Evolutionary conservation across 345 rosid genomes (phyloP), one percentile per base, ranked within the genome.

Genomic region (Salix purpurea): DNA sequence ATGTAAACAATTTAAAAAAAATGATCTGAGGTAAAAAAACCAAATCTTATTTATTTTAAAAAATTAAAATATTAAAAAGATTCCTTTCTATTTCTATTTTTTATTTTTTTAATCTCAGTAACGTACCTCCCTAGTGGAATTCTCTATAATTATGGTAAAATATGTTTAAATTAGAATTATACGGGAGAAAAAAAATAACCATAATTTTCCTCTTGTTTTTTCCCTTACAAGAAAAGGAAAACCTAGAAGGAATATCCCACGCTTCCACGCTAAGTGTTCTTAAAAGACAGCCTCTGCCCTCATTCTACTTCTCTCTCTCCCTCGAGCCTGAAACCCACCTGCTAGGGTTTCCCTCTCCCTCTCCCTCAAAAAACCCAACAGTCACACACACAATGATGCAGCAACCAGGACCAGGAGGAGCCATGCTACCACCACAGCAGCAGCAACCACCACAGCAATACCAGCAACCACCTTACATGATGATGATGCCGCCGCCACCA

Each of bases 361-460:
- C 44, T 40, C 44, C 12, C 14, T 40, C 58, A 46, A 14, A 16
- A 13, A 44, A 46, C 2, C 58, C 23, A 0, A 52, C 9, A 52
- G 58, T n/a, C 58, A 52, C 58, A 18, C 58, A 16, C 3, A 69
- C 56, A 82, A 84, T 79, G 91, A 91, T 88, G 96, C 95, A 86
- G 82, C 93, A 90, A 78, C 93, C 90, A 76, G 87, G 88, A 62
- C 93, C 82, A 18, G 16, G 91, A 80, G 62, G 88, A 73, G 82
- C 87, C 74, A 52, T 81, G 85, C 76, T 90, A 18, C 64, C 74
- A 23, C 79, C 82, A 18, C 89, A 85, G 46, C 88, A 85, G 44
- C 88, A 82, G 50, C 86, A 77, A 19, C 78, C 87, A 34, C 86
- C 92, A 23, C 86, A 78, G 76, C 87, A 84, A 39, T 83, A 83